phyloP scores from a whole-genome alignment of 116 monocot genomes.

The Dioscorea cayenensis region DNA sequence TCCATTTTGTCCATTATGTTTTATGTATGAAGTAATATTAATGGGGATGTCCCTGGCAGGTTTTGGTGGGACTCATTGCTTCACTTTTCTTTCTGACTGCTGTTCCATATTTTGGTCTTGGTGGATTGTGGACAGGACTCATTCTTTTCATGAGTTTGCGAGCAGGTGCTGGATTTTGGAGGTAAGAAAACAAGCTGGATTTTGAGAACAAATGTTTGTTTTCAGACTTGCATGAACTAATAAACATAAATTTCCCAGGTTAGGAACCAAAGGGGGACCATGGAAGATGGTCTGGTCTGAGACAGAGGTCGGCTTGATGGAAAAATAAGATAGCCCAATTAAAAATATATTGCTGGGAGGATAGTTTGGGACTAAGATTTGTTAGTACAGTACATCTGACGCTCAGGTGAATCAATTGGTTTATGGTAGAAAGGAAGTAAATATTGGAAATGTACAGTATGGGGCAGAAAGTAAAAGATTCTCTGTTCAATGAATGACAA shows the following conservation, averaged over 20 bases:
- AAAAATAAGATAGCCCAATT: background rate
- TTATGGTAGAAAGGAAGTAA: too few species aligned
- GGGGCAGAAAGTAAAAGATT: too few species aligned
- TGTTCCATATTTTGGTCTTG: conserved; percentile 62
- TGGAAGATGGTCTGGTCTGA: conserved; percentile 69
- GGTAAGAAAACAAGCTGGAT: conserved; percentile 23
- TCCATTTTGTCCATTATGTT: background rate
- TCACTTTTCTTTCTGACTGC: conserved; percentile 47
- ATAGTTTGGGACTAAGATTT: too few species aligned
- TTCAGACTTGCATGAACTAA: background rate
- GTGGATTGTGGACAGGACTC: conserved; percentile 83
- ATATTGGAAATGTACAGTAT: too few species aligned
- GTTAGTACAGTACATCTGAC: too few species aligned
- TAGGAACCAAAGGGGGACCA: conserved; percentile 69
- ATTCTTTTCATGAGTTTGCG: conserved; percentile 86
- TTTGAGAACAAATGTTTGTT: background rate
- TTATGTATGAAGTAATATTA: background rate
- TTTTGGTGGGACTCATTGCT: conserved; percentile 53
- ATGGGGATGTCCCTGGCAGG: conserved; percentile 17
- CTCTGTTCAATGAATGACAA: too few species aligned
- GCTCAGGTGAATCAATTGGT: too few species aligned
- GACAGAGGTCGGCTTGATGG: conserved; percentile 10
- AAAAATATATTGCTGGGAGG: too few species aligned
- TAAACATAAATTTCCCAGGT: conserved; percentile 30
- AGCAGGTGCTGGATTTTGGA: conserved; percentile 71